These are phyloP conservation scores for Dendrocalamus sinicus DNA, from an alignment of 176 grass and related monocot genomes.

Conservation along the genomic window DNA sequence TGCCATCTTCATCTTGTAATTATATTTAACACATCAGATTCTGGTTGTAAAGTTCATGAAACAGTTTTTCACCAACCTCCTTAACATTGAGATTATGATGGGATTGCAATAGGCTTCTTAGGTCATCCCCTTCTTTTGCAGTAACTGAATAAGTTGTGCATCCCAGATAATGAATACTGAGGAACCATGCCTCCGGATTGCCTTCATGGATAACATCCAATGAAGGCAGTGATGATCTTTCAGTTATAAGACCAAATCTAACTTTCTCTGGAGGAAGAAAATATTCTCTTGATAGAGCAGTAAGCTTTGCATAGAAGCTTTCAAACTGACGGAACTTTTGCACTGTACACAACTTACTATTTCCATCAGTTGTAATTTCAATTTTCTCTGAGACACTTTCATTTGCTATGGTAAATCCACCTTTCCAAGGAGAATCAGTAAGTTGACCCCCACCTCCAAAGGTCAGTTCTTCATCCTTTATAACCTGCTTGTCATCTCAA, in stretches of 20 bases:
- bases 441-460: slow-evolving; percentile 57
- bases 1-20: slow-evolving; percentile 2
- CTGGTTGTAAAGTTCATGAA: slow-evolving; percentile 33
- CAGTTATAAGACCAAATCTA: slow-evolving; percentile 76
- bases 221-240: slow-evolving; percentile 59
- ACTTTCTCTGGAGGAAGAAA: slow-evolving; percentile 81
- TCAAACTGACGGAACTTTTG: slow-evolving; percentile 76
- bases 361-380: slow-evolving; percentile 47
- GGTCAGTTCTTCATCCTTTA: slow-evolving; percentile 69
- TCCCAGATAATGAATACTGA: slow-evolving; percentile 69
- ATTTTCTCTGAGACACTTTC: slow-evolving; percentile 58
- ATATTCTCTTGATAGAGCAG: slow-evolving; percentile 75
- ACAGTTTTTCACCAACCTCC: slow-evolving; percentile 56
- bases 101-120: slow-evolving; percentile 70
- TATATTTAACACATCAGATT: slow-evolving; percentile 28
- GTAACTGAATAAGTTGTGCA: slow-evolving; percentile 74
- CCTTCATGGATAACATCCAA: slow-evolving; percentile 50
- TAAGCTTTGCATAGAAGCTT: slow-evolving; percentile 73
- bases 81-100: slow-evolving; percentile 60
- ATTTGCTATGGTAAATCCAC: slow-evolving; percentile 79
- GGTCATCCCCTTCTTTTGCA: slow-evolving; percentile 67
- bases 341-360: slow-evolving; percentile 53
- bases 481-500: slow-evolving; percentile 70
- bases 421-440: slow-evolving; percentile 61
- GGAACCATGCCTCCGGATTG: slow-evolving; percentile 62